Evolutionary conservation across 2,329 filamentous ascomycete genomes (phyloP).

Genomic region (Xylaria sp.): DNA sequence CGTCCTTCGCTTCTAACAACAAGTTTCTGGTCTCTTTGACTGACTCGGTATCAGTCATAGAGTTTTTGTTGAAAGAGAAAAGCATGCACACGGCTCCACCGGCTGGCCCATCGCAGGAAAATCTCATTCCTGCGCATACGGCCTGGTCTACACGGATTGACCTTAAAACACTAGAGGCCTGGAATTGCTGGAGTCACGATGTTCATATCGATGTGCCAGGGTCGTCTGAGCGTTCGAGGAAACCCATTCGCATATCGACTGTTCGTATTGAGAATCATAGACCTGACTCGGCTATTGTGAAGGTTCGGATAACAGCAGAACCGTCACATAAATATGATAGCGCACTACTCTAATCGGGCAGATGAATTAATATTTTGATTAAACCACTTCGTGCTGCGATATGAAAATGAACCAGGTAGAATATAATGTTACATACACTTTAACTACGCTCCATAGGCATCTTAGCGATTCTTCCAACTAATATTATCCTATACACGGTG

Average conservation of each 20-base stretch:
- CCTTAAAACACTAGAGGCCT: not conserved
- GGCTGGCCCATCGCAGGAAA: too few relatives aligned
- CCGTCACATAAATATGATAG: not conserved
- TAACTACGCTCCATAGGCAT: not conserved
- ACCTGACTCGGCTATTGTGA: not conserved
- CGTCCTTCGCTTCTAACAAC: not conserved
- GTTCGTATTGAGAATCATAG: not conserved
- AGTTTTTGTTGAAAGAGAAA: not conserved
- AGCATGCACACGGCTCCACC: not conserved
- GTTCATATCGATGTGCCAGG: not conserved
- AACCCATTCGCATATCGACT: not conserved
- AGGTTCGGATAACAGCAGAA: not conserved
- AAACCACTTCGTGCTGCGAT: not conserved
- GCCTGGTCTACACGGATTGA: slow-evolving; percentile 4
- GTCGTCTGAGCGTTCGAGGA: not conserved
- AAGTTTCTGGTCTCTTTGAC: not conserved
- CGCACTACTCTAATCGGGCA: not conserved
- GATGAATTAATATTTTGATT: not conserved
- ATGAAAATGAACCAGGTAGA: not conserved
- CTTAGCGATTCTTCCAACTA: not conserved
- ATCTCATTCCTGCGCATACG: not conserved
- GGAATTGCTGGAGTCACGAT: not conserved
- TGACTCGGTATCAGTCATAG: not conserved
- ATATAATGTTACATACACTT: not conserved
- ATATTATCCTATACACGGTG: not conserved